Evolutionary conservation across 371 early-diverging fungal genomes (phyloP).

Genomic region (Apophysomyces sp.): DNA sequence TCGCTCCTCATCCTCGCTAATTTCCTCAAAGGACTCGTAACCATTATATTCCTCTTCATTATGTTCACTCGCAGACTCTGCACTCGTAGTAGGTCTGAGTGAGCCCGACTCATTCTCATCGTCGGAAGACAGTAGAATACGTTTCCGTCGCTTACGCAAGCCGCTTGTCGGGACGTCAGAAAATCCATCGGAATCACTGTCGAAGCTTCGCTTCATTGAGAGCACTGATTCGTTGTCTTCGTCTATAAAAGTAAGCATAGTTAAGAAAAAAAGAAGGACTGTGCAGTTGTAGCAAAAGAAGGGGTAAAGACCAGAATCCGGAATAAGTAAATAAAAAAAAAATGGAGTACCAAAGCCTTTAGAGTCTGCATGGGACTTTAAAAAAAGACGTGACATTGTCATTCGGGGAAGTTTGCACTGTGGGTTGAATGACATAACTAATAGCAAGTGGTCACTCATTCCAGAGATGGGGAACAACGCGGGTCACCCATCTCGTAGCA

Average conservation of each 20-base stretch:
- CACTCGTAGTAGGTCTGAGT: background rate
- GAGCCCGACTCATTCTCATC: conserved; percentile 15
- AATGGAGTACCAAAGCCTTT: background rate
- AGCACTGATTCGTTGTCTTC: background rate
- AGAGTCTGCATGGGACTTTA: background rate
- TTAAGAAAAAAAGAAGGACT: background rate
- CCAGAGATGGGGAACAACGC: background rate
- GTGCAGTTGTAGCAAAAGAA: background rate
- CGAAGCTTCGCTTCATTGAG: background rate
- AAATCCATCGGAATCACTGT: background rate
- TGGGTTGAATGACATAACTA: background rate
- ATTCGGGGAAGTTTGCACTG: background rate
- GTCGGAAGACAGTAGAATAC: conserved; percentile 19
- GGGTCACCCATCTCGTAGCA: background rate
- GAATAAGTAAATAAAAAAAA: background rate
- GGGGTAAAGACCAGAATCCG: background rate
- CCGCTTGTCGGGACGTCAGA: background rate
- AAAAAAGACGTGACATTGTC: background rate
- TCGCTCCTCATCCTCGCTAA: conserved; percentile 20
- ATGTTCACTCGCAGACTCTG: background rate
- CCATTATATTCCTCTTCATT: conserved; percentile 5
- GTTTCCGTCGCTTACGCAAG: conserved; percentile 20
- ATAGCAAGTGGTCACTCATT: background rate
- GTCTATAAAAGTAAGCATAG: background rate
- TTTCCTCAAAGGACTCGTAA: conserved; percentile 25